Evolutionary conservation across 768 basidiomycete genomes (phyloP).

Genomic region (Grammothele lineata): DNA sequence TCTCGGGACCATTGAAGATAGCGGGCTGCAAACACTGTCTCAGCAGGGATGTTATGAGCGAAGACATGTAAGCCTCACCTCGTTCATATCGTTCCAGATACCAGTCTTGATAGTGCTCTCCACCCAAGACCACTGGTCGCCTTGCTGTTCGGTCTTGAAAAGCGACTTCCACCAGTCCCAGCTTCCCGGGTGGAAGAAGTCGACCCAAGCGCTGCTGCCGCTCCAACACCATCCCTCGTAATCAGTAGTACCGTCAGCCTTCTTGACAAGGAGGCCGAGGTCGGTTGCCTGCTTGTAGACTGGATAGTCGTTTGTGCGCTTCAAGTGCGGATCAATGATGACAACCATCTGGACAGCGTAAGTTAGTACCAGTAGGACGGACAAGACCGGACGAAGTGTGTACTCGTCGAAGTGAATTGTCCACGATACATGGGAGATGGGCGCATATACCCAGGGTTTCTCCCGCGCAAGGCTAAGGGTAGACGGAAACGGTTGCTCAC

Average conservation of each 20-base stretch:
- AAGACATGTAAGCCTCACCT: slow-evolving; percentile 47
- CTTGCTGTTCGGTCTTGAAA: slow-evolving; percentile 60
- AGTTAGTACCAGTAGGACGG: too few relatives aligned
- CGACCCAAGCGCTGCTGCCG: slow-evolving; percentile 94
- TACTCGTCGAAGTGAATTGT: too few relatives aligned
- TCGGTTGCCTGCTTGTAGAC: slow-evolving; percentile 84
- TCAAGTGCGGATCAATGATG: slow-evolving; percentile 95
- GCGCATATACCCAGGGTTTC: too few relatives aligned
- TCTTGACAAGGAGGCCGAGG: slow-evolving; percentile 77
- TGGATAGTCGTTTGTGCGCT: slow-evolving; percentile 74
- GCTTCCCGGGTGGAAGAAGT: slow-evolving; percentile 88
- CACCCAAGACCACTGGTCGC: slow-evolving; percentile 68
- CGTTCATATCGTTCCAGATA: slow-evolving; percentile 99
- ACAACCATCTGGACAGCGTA: slow-evolving; percentile 98
- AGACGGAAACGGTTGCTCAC: too few relatives aligned
- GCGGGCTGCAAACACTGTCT: slow-evolving; percentile 86
- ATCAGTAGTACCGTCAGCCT: slow-evolving; percentile 72
- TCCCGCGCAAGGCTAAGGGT: too few relatives aligned
- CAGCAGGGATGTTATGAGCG: too few relatives aligned
- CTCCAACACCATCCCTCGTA: slow-evolving; percentile 99
- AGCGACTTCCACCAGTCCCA: slow-evolving; percentile 91
- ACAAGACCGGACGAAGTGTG: too few relatives aligned
- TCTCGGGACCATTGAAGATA: slow-evolving; percentile 99
- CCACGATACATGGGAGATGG: too few relatives aligned
- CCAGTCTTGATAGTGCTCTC: slow-evolving; percentile 79